Evolutionary conservation across 2,329 filamentous ascomycete species (phyloP), one percentile per base, ranked within the genome.

Genomic region (Cordyceps sp.): DNA sequence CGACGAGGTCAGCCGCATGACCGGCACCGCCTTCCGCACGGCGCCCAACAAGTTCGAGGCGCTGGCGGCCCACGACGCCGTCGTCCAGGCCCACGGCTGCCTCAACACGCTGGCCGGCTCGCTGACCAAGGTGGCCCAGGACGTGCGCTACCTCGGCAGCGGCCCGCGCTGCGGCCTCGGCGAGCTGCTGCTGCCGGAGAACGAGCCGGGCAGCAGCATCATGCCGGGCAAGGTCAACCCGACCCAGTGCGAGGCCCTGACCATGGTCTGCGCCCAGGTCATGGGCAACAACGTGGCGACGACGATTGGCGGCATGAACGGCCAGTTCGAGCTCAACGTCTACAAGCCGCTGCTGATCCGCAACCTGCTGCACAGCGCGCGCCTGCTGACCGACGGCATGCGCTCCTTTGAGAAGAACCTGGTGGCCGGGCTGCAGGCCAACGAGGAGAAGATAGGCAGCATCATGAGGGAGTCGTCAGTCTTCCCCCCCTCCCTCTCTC

Each of bases 171-270:
- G 90, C 59, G 90, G 90, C 49, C 78, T 96, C 16, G 88, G 86
- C 43, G 90, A 98, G 65, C 73, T 98, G 40, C 72, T 73, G 50
- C 74, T 98, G 32, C 90, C 90, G 18, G 90, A 98, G 66, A 98
- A 98, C 63, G 90, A 98, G 66, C 90, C 90, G 22, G 88, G 88
- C 41, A 90, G 80, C 50, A 92, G 82, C 46, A 96, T 98, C 66
- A 98, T 98, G 90, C 90, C 90, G 28, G 90, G 90, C 50, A 98
- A 98, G 68, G 90, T 98, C 55, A 98, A 98, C 67, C 90, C 90
- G 21, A 98, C 90, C 21, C 90, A 98, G 63, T 93, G 85, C 61
- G 90, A 98, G 67, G 82, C 85, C 39, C 64, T 98, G 56, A 96
- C 90, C 46, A 98, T 98, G 90, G 68, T 96, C 38, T 94, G 88